Evolutionary conservation across 2,329 filamentous ascomycete species (phyloP).

Genomic region (Alternaria sp.): DNA sequence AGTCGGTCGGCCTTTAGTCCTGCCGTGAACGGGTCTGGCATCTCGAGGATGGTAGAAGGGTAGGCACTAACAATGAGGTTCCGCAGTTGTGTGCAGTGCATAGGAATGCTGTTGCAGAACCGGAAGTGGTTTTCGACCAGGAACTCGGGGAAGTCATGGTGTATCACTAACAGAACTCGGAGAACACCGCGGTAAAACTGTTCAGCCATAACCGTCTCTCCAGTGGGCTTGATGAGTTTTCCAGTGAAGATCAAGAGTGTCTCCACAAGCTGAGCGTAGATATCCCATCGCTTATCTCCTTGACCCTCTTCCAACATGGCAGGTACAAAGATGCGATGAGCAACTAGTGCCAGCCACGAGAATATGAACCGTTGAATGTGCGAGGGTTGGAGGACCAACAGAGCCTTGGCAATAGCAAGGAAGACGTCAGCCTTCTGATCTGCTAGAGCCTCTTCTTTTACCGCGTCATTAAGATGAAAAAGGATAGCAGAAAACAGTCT

Average conservation of each 20-base stretch:
- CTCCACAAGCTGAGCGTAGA: conserved; percentile 76
- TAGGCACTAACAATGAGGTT: conserved; percentile 88
- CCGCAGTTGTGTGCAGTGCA: conserved; percentile 84
- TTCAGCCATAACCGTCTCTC: conserved; percentile 73
- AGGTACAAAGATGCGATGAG: conserved; percentile 86
- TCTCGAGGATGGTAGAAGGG: conserved; percentile 73
- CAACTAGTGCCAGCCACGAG: conserved; percentile 81
- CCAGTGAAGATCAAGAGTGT: conserved; percentile 77
- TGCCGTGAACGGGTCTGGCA: conserved; percentile 75
- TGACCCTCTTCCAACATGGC: conserved; percentile 72
- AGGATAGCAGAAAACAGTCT: conserved; percentile 85
- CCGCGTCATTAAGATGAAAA: conserved; percentile 73
- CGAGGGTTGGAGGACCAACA: conserved; percentile 77
- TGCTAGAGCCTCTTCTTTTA: conserved; percentile 53
- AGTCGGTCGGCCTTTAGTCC: conserved; percentile 79
- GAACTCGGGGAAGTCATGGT: conserved; percentile 96
- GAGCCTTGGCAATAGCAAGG: conserved; percentile 73
- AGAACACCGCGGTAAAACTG: conserved; percentile 85
- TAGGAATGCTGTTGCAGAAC: conserved; percentile 81
- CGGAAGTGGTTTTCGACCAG: conserved; percentile 84
- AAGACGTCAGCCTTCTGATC: conserved; percentile 74
- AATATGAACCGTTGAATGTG: conserved; percentile 85
- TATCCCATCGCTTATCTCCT: conserved; percentile 71
- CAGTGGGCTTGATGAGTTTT: conserved; percentile 78
- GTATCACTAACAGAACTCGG: conserved; percentile 82